Evolutionary conservation across 2,329 filamentous ascomycete genomes (phyloP), one percentile per base, ranked within the genome.

Genomic region (Lizonia empirigonia): DNA sequence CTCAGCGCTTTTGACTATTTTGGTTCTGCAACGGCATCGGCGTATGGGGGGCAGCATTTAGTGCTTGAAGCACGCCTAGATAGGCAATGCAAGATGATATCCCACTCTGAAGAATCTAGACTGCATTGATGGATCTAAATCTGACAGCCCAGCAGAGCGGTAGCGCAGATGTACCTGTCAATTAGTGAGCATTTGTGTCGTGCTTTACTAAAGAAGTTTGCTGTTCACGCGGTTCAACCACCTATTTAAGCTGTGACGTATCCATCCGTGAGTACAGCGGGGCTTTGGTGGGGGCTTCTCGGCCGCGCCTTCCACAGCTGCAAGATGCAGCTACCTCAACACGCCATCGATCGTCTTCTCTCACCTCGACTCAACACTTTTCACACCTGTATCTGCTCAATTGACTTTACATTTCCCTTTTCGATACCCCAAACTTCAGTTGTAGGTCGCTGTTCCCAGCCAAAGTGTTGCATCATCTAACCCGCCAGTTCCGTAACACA

Each of bases 41-140:
- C 67, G 67, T 62, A 67, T 67, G 56, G 68, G 48, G 39, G 62
- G 65, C 59, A 69, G 68, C 67, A 71, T 70, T 64, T 50, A 66
- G 68, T 67, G 63, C 35, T 51, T 62, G 63, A 58, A 58, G 60
- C 46, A 47, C 51, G 56, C 56, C 61, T 51, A 55, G 35, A 58
- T 59, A 62, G 63, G 64, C 65, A 71, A 68, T 60, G 53, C 60
- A 66, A 67, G 60, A 67, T 56, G 63, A 68, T 65, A 66, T 67
- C 60, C 63, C 60, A 60, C 58, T 62, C 51, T 55, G 39, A 37
- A 55, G 45, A 47, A 54, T 38, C 50, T 44, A 24, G 37, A 34
- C 24, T 22, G 30, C 36, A 26, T 22, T 24, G 9, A 16, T 34
- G 7, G 6, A 15, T 32, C 27, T 30, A 18, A 33, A 16, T 26